Evolutionary conservation across 169 alveolate genomes (phyloP).

Genomic region (Theileria sp.): DNA sequence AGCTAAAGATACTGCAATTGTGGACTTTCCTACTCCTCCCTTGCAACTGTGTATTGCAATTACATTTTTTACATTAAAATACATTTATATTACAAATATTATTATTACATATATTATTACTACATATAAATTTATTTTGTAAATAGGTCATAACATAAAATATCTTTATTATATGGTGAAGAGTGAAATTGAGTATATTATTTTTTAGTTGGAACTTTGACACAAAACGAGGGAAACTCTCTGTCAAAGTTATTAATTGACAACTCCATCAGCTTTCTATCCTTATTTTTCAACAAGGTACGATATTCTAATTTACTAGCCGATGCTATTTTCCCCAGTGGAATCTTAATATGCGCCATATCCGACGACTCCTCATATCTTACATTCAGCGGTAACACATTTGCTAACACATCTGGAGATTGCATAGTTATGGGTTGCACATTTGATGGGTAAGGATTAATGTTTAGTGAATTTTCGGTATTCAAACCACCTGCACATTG

Average conservation of each 20-base stretch:
- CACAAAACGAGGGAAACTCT: slow-evolving; percentile 29
- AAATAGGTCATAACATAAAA: neutral
- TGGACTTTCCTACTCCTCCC: slow-evolving; percentile 98
- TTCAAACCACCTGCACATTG: neutral
- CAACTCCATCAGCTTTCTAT: slow-evolving; percentile 46
- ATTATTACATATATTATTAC: neutral
- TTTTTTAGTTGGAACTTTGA: slow-evolving; percentile 38
- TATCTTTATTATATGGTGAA: neutral
- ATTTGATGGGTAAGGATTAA: neutral
- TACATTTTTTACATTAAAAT: slow-evolving; percentile 29
- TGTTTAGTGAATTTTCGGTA: neutral
- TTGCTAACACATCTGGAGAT: neutral
- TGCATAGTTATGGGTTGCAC: no score
- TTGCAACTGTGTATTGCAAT: slow-evolving; percentile 89
- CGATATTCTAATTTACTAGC: slow-evolving; percentile 49
- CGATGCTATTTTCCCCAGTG: slow-evolving; percentile 40
- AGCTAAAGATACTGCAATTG: slow-evolving; percentile 81
- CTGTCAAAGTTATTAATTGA: slow-evolving; percentile 35
- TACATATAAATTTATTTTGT: neutral
- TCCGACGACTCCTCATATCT: slow-evolving; percentile 37
- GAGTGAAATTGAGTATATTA: neutral
- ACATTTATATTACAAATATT: slow-evolving; percentile 23
- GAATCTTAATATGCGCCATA: slow-evolving; percentile 43
- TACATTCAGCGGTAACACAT: slow-evolving; percentile 46
- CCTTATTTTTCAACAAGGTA: slow-evolving; percentile 47